phyloP scores from a whole-genome alignment of 441 rosid genomes.

The Melastoma candidum region DNA sequence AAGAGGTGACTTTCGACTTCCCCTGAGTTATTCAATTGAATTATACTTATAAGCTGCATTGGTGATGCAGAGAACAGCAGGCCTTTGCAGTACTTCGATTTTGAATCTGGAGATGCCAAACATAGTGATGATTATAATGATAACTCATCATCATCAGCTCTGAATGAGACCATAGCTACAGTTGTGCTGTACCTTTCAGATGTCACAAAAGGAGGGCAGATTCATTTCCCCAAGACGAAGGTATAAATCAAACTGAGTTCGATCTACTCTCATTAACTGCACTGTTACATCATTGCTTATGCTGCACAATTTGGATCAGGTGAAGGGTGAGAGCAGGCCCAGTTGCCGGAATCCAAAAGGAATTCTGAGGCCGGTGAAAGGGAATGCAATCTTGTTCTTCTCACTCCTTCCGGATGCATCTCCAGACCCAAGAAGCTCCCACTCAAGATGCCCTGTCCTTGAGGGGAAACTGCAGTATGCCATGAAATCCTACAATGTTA shows the following conservation, averaged over 20 bases:
- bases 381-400: conserved; percentile 79
- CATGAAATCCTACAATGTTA: conserved; percentile 42
- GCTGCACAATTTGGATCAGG: conserved; percentile 19
- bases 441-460: conserved; percentile 68
- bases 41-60: conserved; percentile 6
- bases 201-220: conserved; percentile 64
- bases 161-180: conserved; percentile 45
- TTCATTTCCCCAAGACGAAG: conserved; percentile 63
- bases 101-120: conserved; percentile 36
- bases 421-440: no score
- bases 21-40: not conserved
- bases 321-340: conserved; percentile 38
- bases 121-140: conserved; percentile 42
- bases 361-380: conserved; percentile 54
- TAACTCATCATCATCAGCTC: conserved; percentile 26
- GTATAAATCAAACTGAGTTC: conserved; percentile 29
- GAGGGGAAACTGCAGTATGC: conserved; percentile 68
- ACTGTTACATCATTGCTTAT: no score
- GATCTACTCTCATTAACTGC: not conserved
- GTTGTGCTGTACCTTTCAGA: conserved; percentile 69
- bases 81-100: conserved; percentile 41
- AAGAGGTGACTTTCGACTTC: conserved; percentile 30
- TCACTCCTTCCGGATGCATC: conserved; percentile 30
- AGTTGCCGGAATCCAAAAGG: conserved; percentile 39
- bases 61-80: conserved; percentile 44